Evolutionary conservation across 208 protist genomes (phyloP).

Genomic region (Angomonas desouzai): DNA sequence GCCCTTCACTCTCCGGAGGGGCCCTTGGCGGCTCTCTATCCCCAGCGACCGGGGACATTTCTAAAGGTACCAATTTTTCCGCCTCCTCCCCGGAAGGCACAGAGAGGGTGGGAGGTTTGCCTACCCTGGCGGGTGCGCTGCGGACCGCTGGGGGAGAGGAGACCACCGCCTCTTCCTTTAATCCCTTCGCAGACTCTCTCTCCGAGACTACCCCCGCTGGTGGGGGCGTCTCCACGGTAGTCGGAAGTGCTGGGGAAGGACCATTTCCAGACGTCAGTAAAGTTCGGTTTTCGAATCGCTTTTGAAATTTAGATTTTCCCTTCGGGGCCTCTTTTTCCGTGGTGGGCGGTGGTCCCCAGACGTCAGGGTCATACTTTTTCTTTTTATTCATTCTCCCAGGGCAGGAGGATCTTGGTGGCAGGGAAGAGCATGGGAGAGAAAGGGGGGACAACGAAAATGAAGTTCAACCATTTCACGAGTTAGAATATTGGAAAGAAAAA

Average conservation of each 20-base stretch:
- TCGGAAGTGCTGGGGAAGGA: slow-evolving; percentile 20
- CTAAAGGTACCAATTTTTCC: background rate
- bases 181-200: background rate
- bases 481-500: slow-evolving; percentile 9
- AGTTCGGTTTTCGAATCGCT: slow-evolving; percentile 58
- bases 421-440: slow-evolving; percentile 9
- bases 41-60: no score
- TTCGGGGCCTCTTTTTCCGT: slow-evolving; percentile 3
- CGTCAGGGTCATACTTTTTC: slow-evolving; percentile 51
- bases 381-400: slow-evolving; percentile 8
- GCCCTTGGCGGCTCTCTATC: no score
- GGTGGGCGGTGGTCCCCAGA: slow-evolving; percentile 57
- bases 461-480: slow-evolving; percentile 9
- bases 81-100: background rate
- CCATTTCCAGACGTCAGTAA: slow-evolving; percentile 48
- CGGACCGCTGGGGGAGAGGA: background rate
- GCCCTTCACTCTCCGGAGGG: no score
- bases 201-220: background rate
- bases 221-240: background rate
- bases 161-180: background rate
- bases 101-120: background rate
- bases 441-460: background rate
- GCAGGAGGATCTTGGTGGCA: no score
- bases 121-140: background rate
- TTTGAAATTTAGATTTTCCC: slow-evolving; percentile 39